These are phyloP conservation scores for Laburnicola sp. DNA, from an alignment of 2,329 filamentous ascomycete species.

Conservation along the genomic window DNA sequence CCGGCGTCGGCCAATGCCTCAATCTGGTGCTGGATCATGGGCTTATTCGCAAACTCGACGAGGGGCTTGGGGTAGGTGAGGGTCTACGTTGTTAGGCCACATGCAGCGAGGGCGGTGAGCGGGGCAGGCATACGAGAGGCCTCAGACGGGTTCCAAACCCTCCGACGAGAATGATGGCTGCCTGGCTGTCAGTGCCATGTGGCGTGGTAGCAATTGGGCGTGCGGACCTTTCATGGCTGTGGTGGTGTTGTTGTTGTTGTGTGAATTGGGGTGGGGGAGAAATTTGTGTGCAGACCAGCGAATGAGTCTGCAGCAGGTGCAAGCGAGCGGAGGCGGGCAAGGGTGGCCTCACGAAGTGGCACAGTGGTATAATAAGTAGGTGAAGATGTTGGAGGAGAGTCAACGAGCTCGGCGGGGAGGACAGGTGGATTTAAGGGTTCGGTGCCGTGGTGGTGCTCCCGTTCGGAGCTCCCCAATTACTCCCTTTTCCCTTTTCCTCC, in stretches of 20 bases:
- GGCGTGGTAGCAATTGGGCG: conserved; percentile 10
- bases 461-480: conserved; percentile 20
- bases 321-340: conserved; percentile 14
- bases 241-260: conserved; percentile 30
- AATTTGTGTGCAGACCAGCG: conserved; percentile 18
- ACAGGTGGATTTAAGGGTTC: conserved; percentile 29
- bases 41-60: conserved; percentile 98
- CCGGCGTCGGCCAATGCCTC: conserved; percentile 90
- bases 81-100: conserved; percentile 62
- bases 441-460: conserved; percentile 11
- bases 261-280: conserved; percentile 7
- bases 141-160: conserved; percentile 97
- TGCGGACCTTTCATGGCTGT: conserved; percentile 48
- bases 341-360: conserved; percentile 6
- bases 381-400: conserved; percentile 21
- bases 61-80: conserved; percentile 96
- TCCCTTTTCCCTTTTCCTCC: no score
- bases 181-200: conserved; percentile 11
- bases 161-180: conserved; percentile 97
- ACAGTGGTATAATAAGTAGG: conserved; percentile 11
- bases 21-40: conserved; percentile 98
- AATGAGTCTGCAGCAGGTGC: conserved; percentile 18
- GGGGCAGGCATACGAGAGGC: conserved; percentile 69
- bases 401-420: conserved; percentile 29
- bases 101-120: conserved; percentile 21